Base-by-base conservation (phyloP, 345 rosid species). In the Erysimum cheiranthoides region DNA sequence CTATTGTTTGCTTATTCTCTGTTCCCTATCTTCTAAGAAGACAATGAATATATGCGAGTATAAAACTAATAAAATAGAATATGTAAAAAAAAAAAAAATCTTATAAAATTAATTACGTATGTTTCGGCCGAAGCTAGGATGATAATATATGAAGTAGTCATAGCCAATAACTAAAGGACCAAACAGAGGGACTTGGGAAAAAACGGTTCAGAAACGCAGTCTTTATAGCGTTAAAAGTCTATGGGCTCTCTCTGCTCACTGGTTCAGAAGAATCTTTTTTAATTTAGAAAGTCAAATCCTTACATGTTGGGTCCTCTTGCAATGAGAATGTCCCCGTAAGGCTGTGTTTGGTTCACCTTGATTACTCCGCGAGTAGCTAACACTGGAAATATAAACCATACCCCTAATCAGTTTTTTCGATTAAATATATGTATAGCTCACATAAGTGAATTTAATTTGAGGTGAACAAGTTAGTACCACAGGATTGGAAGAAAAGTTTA, bases 271-370 rank as follows among this genome's bases (percentile, higher is more conserved):
- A 62, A 8, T 16, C 21, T 67, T 12, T n/a, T 12, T 35, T 18
- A 68, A 54, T 43, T 66, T 50, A 68, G 58, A 77, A 17, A 47
- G 25, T 7, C 31, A 47, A 57, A 13, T 1, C 38, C 32, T 78
- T 67, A 88, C 87, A 87, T 87, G 58, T 82, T 90, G 40, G 84
- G 58, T 79, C 97, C 96, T 79, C 80, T 82, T 21, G 90, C 86
- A 71, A 93, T 81, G 76, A 85, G 81, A 81, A 92, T 84, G 54
- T 91, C 97, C 6, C 93, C 93, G 46, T 83, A 92, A 61, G 98
- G 88, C 40, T 60, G 53, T 50, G 71, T 63, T 45, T 92, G 97
- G 42, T 84, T 77, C 56, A 94, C 96, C 73, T 60, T 80, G 45
- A 94, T 79, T 65, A 50, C 45, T 68, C 85, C 90, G 2, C 75